Conservation (phyloP, 768 basidiomycete species). For the Mycena alexandri region DNA sequence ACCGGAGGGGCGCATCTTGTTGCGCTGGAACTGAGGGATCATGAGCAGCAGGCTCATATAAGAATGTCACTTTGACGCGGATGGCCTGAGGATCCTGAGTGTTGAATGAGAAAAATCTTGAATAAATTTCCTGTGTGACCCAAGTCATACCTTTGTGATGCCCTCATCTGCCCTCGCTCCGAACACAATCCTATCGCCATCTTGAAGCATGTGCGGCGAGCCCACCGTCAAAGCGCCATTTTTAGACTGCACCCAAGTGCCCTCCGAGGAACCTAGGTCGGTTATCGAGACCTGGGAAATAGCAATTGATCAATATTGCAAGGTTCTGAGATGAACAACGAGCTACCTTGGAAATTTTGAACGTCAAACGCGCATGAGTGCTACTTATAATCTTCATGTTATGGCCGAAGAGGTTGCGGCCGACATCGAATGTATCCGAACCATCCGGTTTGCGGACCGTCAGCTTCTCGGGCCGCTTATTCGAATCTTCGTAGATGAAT, state of each 20-base stretch:
- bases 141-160: conserved; percentile 10
- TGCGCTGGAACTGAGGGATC: background rate
- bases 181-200: conserved; percentile 36
- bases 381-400: too few species aligned
- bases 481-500: too few species aligned
- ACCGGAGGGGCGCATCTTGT: background rate
- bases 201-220: conserved; percentile 22
- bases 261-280: conserved; percentile 28
- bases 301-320: too few species aligned
- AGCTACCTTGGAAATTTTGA: too few species aligned
- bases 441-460: too few species aligned
- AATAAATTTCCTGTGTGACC: background rate
- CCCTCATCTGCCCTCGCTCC: conserved; percentile 25
- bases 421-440: too few species aligned
- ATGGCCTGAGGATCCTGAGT: conserved; percentile 13
- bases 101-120: background rate
- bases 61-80: conserved; percentile 30
- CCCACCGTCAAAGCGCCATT: background rate
- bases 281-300: conserved; percentile 37
- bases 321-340: too few species aligned
- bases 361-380: too few species aligned
- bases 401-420: too few species aligned
- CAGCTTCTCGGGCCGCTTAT: too few species aligned
- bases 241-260: conserved; percentile 35
- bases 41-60: background rate